These are phyloP conservation scores for Mortierella sp. DNA, from an alignment of 371 early-diverging fungal genomes.

Conservation along the genomic window DNA sequence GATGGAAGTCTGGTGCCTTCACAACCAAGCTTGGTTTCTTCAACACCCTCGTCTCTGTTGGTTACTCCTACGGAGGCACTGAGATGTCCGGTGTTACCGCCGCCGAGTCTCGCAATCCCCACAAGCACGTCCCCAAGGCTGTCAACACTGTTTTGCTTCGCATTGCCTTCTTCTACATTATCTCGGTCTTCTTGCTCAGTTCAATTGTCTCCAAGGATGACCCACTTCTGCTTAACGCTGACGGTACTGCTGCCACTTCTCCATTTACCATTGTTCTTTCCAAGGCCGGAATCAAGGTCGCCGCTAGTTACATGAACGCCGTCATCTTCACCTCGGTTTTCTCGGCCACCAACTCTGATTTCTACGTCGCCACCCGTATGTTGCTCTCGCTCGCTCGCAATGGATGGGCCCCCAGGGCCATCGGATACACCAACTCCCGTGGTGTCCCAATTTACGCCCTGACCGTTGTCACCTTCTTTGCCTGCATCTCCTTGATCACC, in stretches of 20 bases:
- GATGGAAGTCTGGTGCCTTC: not conserved
- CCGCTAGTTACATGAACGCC: not conserved
- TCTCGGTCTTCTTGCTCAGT: not conserved
- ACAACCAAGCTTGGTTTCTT: not conserved
- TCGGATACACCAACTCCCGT: not conserved
- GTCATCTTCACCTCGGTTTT: constrained; percentile 1
- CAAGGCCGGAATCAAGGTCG: not conserved
- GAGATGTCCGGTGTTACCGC: not conserved
- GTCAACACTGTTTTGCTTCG: constrained; percentile 5
- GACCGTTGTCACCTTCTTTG: not conserved
- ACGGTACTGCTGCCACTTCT: not conserved
- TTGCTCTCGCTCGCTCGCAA: not conserved
- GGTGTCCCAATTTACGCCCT: not conserved
- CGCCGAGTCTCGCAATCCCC: constrained; percentile 1
- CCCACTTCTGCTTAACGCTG: not conserved
- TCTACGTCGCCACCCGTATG: constrained; percentile 3
- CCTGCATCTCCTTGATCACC: constrained; percentile 2
- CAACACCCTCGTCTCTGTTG: not conserved
- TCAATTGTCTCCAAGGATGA: not conserved
- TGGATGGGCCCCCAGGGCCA: not conserved
- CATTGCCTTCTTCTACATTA: not conserved
- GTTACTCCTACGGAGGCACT: constrained; percentile 1
- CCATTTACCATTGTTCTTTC: not conserved
- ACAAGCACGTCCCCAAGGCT: constrained; percentile 5
- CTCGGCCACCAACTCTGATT: constrained; percentile 3